phyloP scores from a whole-genome alignment of 129 eudicot species.

The Silybum marianum region DNA sequence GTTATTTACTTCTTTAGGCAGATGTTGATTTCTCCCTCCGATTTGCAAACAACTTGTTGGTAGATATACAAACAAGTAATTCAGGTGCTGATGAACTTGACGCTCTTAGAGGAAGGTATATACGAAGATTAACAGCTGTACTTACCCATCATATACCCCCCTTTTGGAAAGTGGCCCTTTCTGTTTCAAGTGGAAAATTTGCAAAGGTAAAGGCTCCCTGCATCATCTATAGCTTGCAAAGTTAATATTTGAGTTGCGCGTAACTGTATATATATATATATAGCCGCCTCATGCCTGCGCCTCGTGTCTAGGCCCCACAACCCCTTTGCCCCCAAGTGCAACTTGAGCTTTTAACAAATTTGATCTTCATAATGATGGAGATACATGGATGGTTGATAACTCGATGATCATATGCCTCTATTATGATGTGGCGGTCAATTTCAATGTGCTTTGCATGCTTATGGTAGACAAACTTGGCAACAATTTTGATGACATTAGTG shows the following conservation, averaged over 20 bases:
- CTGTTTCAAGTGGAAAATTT: constrained; percentile 87
- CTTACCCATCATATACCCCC: constrained; percentile 77
- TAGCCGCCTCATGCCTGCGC: no score
- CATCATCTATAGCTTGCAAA: not conserved
- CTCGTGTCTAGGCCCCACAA: no score
- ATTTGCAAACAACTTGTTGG: constrained; percentile 26
- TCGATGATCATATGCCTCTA: not conserved
- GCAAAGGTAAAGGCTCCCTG: constrained; percentile 55
- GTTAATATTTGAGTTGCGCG: not conserved
- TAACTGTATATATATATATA: no score
- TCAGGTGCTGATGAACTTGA: constrained; percentile 69
- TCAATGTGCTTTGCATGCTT: not conserved
- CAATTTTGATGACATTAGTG: not conserved
- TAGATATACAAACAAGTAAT: constrained; percentile 42
- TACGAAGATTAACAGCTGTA: constrained; percentile 74
- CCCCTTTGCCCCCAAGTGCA: no score
- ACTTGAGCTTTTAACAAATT: no score
- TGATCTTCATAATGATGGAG: not conserved
- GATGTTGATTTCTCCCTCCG: constrained; percentile 45
- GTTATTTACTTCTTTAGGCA: constrained; percentile 39
- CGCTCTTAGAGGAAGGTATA: constrained; percentile 76
- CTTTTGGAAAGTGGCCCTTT: constrained; percentile 84
- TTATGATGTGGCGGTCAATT: not conserved
- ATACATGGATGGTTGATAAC: not conserved
- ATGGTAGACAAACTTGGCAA: not conserved